Evolutionary conservation across 805 yeast species (phyloP).

Genomic region (Pichia heedii): DNA sequence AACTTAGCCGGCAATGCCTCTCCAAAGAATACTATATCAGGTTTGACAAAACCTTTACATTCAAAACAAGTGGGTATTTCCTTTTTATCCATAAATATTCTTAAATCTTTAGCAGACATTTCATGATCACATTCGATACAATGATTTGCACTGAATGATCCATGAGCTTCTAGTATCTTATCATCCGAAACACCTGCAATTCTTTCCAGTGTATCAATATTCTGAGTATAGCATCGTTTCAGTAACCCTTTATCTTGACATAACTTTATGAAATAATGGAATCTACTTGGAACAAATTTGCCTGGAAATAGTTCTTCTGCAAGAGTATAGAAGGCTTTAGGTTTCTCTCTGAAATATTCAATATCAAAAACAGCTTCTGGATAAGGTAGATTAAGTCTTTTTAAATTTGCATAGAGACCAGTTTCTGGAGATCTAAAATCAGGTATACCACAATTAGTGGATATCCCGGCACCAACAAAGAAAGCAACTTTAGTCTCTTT

Average conservation of each 20-base stretch:
- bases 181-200: constrained; percentile 65
- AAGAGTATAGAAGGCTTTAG: constrained; percentile 75
- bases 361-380: constrained; percentile 96
- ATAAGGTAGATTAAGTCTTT: constrained; percentile 67
- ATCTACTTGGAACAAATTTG: constrained; percentile 70
- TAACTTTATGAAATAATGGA: constrained; percentile 64
- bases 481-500: constrained; percentile 41
- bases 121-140: constrained; percentile 66
- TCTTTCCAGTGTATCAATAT: constrained; percentile 86
- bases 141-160: constrained; percentile 78
- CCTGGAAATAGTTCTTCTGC: constrained; percentile 88
- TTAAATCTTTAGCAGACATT: constrained; percentile 41
- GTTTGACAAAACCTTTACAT: constrained; percentile 78
- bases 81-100: constrained; percentile 25
- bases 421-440: constrained; percentile 91
- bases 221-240: constrained; percentile 78
- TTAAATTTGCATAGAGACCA: constrained; percentile 75
- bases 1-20: constrained; percentile 70
- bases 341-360: constrained; percentile 64
- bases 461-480: constrained; percentile 88
- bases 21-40: constrained; percentile 92
- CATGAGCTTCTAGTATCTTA: constrained; percentile 83
- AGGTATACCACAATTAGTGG: constrained; percentile 91
- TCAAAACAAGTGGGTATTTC: constrained; percentile 45
- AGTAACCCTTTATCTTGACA: constrained; percentile 56